Evolutionary conservation across 805 yeast species (phyloP).

Genomic region (Isabelozyma pseudorhagii): DNA sequence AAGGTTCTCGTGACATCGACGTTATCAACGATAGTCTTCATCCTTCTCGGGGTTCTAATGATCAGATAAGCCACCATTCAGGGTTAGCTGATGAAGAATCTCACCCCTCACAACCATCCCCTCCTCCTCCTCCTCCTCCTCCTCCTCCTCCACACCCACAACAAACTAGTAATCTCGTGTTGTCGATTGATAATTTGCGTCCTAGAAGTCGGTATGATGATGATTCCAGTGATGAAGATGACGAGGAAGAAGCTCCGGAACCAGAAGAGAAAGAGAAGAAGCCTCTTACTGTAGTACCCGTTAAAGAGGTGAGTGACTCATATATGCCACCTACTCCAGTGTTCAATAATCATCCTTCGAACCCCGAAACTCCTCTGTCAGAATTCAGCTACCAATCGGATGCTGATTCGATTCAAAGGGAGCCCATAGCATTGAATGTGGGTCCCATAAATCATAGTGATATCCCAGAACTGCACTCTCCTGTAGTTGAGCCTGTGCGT

Average conservation of each 20-base stretch:
- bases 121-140: not conserved
- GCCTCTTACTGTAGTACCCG: not conserved
- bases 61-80: not conserved
- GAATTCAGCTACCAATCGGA: conserved; percentile 37
- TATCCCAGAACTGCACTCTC: not conserved
- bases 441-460: not conserved
- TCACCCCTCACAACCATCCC: not conserved
- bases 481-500: not conserved
- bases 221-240: conserved; percentile 14
- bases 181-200: conserved; percentile 30
- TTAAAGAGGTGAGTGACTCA: not conserved
- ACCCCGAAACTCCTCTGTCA: conserved; percentile 33
- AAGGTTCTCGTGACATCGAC: not conserved
- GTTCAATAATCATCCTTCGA: conserved; percentile 8
- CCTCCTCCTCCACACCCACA: not conserved
- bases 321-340: conserved; percentile 29
- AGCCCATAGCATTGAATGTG: conserved; percentile 28
- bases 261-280: not conserved
- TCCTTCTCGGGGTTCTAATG: not conserved
- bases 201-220: conserved; percentile 13
- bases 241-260: conserved; percentile 2
- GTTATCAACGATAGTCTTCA: not conserved
- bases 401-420: conserved; percentile 38
- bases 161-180: conserved; percentile 18
- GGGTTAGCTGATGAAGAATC: not conserved